A percentile compares a stretch with the other conserved stretches of the same genome.
Evolutionary conservation across 257 asterid species (phyloP).

Genomic region (Capsicum baccatum): DNA sequence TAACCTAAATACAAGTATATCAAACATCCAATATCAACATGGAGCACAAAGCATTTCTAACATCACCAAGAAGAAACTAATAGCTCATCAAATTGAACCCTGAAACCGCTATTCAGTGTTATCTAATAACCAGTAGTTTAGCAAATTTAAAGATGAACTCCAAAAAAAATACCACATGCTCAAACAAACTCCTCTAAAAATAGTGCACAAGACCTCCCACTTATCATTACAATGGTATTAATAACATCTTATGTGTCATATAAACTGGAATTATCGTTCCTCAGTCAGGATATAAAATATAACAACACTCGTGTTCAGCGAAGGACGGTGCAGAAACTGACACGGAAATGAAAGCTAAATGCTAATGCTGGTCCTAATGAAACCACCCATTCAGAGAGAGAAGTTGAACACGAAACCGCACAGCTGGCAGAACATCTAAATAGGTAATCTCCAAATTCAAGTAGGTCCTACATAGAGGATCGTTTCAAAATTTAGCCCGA

Average conservation of each 20-base stretch:
- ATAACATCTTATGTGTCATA: neutral
- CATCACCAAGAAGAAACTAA: neutral
- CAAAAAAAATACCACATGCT: neutral
- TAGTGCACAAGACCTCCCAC: neutral
- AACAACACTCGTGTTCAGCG: neutral
- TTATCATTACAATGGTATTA: slow-evolving; percentile 15
- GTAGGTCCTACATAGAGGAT: slow-evolving; percentile 58
- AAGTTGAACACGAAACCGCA: slow-evolving; percentile 36
- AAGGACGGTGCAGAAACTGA: neutral
- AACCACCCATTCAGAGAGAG: slow-evolving; percentile 12
- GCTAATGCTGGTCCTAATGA: slow-evolving; percentile 8
- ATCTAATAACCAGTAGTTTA: neutral
- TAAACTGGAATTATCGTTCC: neutral
- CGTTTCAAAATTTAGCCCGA: slow-evolving; percentile 44
- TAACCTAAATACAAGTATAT: neutral
- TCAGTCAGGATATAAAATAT: neutral
- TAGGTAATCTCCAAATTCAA: slow-evolving; percentile 33
- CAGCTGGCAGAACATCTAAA: slow-evolving; percentile 33
- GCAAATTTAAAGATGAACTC: neutral
- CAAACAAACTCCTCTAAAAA: neutral
- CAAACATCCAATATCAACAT: neutral
- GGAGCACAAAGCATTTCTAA: neutral
- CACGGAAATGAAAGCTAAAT: neutral
- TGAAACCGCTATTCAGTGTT: neutral
- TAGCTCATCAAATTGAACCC: neutral